A percentile compares a stretch with the other conserved stretches of the same genome.
Conservation (phyloP, 2,329 filamentous ascomycete genomes). For the Alternaria arborescens region DNA sequence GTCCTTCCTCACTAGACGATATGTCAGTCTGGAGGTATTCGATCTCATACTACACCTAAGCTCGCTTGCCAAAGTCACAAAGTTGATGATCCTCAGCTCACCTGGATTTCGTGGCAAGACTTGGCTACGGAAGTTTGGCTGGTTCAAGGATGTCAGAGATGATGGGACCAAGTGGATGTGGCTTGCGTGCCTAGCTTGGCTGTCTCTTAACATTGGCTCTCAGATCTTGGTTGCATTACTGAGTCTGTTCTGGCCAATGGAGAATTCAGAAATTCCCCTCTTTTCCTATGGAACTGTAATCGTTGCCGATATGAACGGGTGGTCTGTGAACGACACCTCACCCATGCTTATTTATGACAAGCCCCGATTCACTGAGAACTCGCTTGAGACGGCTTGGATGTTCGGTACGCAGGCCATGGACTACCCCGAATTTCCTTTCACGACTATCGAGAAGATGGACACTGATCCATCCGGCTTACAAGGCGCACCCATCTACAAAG, state of each 20-base stretch:
- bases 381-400: conserved; percentile 38
- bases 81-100: conserved; percentile 46
- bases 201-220: conserved; percentile 44
- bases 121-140: conserved; percentile 34
- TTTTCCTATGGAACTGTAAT: conserved; percentile 38
- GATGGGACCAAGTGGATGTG: conserved; percentile 46
- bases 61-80: conserved; percentile 43
- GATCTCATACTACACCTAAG: conserved; percentile 46
- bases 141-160: conserved; percentile 42
- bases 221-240: conserved; percentile 47
- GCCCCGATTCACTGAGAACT: conserved; percentile 19
- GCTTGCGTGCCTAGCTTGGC: conserved; percentile 45
- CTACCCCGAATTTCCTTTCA: too few species aligned
- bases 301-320: too few species aligned
- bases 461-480: conserved; percentile 9
- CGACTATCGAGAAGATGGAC: too few species aligned
- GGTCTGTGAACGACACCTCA: too few species aligned
- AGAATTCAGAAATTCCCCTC: conserved; percentile 32
- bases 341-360: too few species aligned
- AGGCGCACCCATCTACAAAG: conserved; percentile 40
- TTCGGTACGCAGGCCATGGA: conserved; percentile 40
- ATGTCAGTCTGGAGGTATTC: conserved; percentile 45
- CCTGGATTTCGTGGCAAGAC: conserved; percentile 39
- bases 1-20: conserved; percentile 44
- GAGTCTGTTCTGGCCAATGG: conserved; percentile 47